These are phyloP conservation scores for Leishmania aethiopica DNA, from an alignment of 208 protist genomes.

Conservation along the genomic window DNA sequence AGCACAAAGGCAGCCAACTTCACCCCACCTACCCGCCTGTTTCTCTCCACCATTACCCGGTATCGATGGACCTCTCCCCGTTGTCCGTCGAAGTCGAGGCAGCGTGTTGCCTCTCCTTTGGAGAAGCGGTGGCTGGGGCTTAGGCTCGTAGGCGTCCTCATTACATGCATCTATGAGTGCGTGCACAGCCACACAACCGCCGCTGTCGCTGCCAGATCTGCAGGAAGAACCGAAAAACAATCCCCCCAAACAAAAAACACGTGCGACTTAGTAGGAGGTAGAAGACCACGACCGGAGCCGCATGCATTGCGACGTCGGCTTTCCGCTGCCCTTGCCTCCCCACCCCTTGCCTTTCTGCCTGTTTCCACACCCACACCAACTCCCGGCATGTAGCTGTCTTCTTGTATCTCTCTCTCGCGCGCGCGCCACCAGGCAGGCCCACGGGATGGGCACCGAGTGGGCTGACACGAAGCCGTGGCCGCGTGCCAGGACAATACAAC, in stretches of 20 bases:
- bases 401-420: neutral
- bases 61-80: neutral
- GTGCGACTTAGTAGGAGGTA: slow-evolving; percentile 5
- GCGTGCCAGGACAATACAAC: neutral
- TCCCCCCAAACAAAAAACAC: neutral
- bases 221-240: neutral
- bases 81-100: neutral
- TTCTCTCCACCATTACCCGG: neutral
- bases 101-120: neutral
- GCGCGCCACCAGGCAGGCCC: neutral
- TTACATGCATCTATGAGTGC: neutral
- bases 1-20: neutral
- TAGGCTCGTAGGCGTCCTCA: neutral
- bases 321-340: neutral
- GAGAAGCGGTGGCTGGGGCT: neutral
- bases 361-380: too few relatives aligned
- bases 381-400: neutral
- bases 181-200: neutral
- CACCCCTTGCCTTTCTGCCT: neutral
- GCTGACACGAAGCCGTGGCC: neutral
- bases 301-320: neutral
- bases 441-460: neutral
- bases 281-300: neutral
- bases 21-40: neutral
- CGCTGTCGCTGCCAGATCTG: neutral